Base-by-base conservation (phyloP, 192 early-diverging fungal species). In the Umbelopsis vinacea region DNA sequence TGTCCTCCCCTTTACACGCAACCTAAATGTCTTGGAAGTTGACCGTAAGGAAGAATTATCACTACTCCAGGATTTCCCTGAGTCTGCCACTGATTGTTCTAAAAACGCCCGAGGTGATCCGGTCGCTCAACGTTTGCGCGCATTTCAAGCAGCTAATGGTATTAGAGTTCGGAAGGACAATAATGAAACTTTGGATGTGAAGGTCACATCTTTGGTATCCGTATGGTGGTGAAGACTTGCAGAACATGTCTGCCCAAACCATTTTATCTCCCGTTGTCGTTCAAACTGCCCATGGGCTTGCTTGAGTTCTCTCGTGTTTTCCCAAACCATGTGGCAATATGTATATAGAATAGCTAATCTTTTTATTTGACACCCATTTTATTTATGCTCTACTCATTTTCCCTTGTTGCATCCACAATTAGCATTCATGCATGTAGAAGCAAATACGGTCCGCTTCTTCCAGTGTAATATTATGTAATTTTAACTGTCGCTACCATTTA, bases 1-100 rank as follows among this genome's bases (percentile, higher is more conserved):
- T 76, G 94, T 97, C 22, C 92, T 96, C 77, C 90, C 94, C 11
- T 88, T 88, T 66, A 82, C 90, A 52, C 77, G 93, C 50, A 57
- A 82, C 54, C 88, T 98, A 81, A 91, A 93, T 17, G 92, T 95
- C 38, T 79, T 98, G 33, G 95, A 98, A 74, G 89, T 91, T n/a
- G 88, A 89, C 54, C 90, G 95, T 21, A 79, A 81, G 7, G 92
- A 94, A 68, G 95, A 97, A 84, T 98, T 98, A 72, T 93, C 92
- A 17, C 96, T 94, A 15, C 86, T 98, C 67, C 96, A 98, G 87
- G 97, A 98, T 76, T 92, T 89, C 10, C 90, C 93, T 6, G 93
- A 92, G 37, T 74, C 84, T 46, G 92, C 88, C 71, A 78, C 77
- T n/a, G 95, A 98, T 77, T 90, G 85, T 43, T 95, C 96, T n/a